These are phyloP conservation scores for Allodekkera sacchari DNA, from an alignment of 805 yeast genomes.

Conservation along the genomic window DNA sequence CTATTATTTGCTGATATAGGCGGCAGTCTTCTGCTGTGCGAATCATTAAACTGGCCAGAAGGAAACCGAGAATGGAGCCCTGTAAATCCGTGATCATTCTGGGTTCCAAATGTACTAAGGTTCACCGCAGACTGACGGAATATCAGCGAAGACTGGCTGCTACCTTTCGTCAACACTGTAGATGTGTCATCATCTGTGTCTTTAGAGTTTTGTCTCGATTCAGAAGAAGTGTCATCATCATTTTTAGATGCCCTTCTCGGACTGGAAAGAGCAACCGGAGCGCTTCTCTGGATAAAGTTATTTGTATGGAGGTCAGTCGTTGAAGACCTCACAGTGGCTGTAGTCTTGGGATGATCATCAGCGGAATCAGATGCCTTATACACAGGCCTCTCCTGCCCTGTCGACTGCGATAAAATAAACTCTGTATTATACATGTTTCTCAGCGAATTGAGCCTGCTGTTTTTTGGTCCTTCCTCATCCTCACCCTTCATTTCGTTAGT, in stretches of 20 bases:
- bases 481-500: too few species aligned
- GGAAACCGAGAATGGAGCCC: too few species aligned
- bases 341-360: too few species aligned
- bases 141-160: conserved; percentile 13
- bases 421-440: conserved; percentile 6
- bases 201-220: neutral
- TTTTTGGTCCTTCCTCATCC: too few species aligned
- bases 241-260: conserved; percentile 1
- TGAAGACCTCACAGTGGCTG: too few species aligned
- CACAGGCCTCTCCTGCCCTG: conserved; percentile 36
- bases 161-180: conserved; percentile 3
- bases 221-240: neutral
- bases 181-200: neutral
- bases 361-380: conserved; percentile 1
- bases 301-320: too few species aligned
- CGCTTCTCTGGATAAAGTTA: too few species aligned
- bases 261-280: neutral
- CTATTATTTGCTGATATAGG: too few species aligned
- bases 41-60: too few species aligned
- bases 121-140: conserved; percentile 18
- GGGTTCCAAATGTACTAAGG: conserved; percentile 5
- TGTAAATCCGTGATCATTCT: too few species aligned
- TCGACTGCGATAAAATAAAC: conserved; percentile 38
- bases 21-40: too few species aligned
- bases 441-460: too few species aligned